Evolutionary conservation across 2,329 filamentous ascomycete genomes (phyloP).

Genomic region (Aspergillus udagawae): DNA sequence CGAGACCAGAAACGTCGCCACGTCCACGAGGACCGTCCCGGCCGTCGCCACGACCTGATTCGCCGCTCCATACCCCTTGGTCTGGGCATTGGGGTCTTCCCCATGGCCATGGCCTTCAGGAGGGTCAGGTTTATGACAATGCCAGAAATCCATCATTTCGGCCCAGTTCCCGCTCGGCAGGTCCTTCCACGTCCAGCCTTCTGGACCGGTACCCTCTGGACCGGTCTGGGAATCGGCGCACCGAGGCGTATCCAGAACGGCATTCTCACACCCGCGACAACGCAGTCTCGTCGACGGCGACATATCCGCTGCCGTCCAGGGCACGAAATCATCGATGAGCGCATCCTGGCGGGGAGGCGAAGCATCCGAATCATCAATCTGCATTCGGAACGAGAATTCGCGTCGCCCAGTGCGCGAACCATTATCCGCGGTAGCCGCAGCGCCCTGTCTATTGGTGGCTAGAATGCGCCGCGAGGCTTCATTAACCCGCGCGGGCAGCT

Average conservation of each 20-base stretch:
- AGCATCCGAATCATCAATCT: slow-evolving; percentile 41
- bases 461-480: slow-evolving; percentile 23
- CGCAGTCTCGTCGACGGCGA: slow-evolving; percentile 25
- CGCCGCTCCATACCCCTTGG: slow-evolving; percentile 79
- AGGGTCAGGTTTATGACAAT: slow-evolving; percentile 83
- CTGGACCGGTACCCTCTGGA: neutral
- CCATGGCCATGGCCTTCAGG: slow-evolving; percentile 41
- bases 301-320: slow-evolving; percentile 40
- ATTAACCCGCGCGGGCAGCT: slow-evolving; percentile 43
- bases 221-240: too few species aligned
- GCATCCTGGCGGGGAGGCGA: slow-evolving; percentile 16
- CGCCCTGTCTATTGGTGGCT: slow-evolving; percentile 7
- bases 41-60: slow-evolving; percentile 64
- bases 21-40: slow-evolving; percentile 73
- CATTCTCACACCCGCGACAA: slow-evolving; percentile 36
- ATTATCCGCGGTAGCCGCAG: neutral
- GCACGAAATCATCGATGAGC: slow-evolving; percentile 30
- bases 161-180: slow-evolving; percentile 96
- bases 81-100: slow-evolving; percentile 47
- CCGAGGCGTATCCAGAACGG: slow-evolving; percentile 23
- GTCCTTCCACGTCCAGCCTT: slow-evolving; percentile 72
- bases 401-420: slow-evolving; percentile 20
- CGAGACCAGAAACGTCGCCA: slow-evolving; percentile 69
- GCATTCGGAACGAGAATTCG: slow-evolving; percentile 53
- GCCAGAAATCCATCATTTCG: slow-evolving; percentile 99